Evolutionary conservation across 1,139 yeast genomes (phyloP).

Genomic region (Blastobotrys arbuscula): DNA sequence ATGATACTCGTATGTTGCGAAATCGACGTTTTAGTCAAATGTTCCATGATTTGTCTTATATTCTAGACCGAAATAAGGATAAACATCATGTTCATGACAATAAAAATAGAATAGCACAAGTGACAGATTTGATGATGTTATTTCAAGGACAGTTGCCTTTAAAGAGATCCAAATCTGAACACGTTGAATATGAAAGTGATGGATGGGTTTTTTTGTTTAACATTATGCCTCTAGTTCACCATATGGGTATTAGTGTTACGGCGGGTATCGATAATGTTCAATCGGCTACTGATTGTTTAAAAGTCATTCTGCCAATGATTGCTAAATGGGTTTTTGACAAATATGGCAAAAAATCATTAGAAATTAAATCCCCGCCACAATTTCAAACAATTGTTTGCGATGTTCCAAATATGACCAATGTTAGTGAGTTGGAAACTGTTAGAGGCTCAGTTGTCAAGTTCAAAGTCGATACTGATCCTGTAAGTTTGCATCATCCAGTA

Average conservation of each 20-base stretch:
- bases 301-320: constrained; percentile 25
- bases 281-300: constrained; percentile 23
- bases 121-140: constrained; percentile 58
- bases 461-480: constrained; percentile 43
- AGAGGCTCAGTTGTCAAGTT: constrained; percentile 32
- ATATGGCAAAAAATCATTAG: constrained; percentile 18
- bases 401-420: constrained; percentile 11
- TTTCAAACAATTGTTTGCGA: constrained; percentile 12
- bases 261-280: constrained; percentile 28
- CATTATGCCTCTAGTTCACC: constrained; percentile 48
- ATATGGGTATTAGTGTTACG: constrained; percentile 36
- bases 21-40: constrained; percentile 82
- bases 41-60: constrained; percentile 76
- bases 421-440: constrained; percentile 13
- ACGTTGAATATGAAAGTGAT: constrained; percentile 86
- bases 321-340: constrained; percentile 30
- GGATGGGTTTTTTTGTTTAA: constrained; percentile 81
- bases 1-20: constrained; percentile 44
- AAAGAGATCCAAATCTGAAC: constrained; percentile 70
- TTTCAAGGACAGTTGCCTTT: constrained; percentile 81
- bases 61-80: constrained; percentile 63
- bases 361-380: constrained; percentile 17
- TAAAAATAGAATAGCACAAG: constrained; percentile 37
- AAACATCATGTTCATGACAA: constrained; percentile 37
- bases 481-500: constrained; percentile 75